A percentile compares a stretch with the other conserved stretches of the same genome.
These are phyloP conservation scores for Saturnispora quitensis DNA, from an alignment of 805 yeast genomes.

Conservation along the genomic window DNA sequence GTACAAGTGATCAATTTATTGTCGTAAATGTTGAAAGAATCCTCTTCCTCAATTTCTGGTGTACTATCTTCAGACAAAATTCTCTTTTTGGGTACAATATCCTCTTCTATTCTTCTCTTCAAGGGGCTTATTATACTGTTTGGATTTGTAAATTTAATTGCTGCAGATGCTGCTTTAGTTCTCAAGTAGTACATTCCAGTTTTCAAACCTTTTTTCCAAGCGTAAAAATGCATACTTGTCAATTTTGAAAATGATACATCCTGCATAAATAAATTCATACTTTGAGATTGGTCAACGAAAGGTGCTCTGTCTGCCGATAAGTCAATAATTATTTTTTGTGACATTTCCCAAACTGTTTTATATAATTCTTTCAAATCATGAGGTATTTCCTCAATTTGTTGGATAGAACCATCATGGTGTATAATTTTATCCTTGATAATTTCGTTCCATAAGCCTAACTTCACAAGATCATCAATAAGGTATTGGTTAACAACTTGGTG, in stretches of 20 bases:
- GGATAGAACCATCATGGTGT: slow-evolving; percentile 77
- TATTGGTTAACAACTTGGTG: slow-evolving; percentile 88
- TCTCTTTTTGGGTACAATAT: background rate
- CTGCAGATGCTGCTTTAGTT: slow-evolving; percentile 95
- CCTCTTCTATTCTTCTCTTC: background rate
- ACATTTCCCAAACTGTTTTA: slow-evolving; percentile 94
- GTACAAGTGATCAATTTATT: slow-evolving; percentile 16
- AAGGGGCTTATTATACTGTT: background rate
- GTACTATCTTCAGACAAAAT: background rate
- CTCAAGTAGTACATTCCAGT: slow-evolving; percentile 98
- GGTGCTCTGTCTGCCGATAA: slow-evolving; percentile 77
- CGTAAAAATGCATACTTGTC: slow-evolving; percentile 97
- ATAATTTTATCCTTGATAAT: slow-evolving; percentile 71
- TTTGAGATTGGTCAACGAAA: slow-evolving; percentile 84
- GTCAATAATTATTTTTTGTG: slow-evolving; percentile 77
- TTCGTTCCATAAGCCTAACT: slow-evolving; percentile 75
- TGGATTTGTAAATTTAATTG: slow-evolving; percentile 72
- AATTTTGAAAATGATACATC: slow-evolving; percentile 94
- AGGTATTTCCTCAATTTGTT: slow-evolving; percentile 66
- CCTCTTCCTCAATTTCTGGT: background rate
- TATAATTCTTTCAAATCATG: slow-evolving; percentile 65
- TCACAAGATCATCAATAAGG: slow-evolving; percentile 71
- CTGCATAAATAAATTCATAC: slow-evolving; percentile 78
- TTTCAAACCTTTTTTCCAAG: slow-evolving; percentile 97
- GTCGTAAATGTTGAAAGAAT: slow-evolving; percentile 12